Evolutionary conservation across 148 eudicot species (phyloP).

Genomic region (Mesembryanthemum crystallinum): DNA sequence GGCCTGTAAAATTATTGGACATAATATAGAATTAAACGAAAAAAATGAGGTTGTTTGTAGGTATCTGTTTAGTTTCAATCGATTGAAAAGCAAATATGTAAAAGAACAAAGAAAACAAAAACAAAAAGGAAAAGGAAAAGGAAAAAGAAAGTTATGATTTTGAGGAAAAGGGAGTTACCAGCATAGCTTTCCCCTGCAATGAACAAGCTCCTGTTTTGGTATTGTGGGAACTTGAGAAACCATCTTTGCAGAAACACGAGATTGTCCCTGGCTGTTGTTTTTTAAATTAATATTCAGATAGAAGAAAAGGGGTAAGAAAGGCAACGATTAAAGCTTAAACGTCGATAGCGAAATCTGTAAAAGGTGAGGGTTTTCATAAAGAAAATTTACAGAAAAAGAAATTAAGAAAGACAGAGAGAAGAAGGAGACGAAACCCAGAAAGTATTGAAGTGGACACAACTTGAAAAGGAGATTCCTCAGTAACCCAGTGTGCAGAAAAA

Average conservation of each 20-base stretch:
- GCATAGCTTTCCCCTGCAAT: constrained; percentile 99
- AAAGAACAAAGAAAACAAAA: too few relatives aligned
- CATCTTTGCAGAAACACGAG: constrained; percentile 81
- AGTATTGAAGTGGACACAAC: constrained; percentile 17
- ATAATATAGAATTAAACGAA: constrained; percentile 6
- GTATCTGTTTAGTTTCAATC: background rate
- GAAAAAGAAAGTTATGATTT: background rate
- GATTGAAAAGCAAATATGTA: background rate
- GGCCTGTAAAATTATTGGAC: constrained; percentile 48
- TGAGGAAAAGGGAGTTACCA: constrained; percentile 39
- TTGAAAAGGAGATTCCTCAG: constrained; percentile 11
- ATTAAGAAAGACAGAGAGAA: background rate
- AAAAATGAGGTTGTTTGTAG: background rate
- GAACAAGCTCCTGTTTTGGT: constrained; percentile 57
- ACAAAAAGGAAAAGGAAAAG: background rate
- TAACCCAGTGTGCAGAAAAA: background rate
- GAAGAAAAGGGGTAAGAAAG: background rate
- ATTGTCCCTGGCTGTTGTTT: constrained; percentile 52
- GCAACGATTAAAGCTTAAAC: background rate
- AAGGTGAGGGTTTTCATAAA: background rate
- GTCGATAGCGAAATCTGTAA: background rate
- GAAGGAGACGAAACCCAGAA: constrained; percentile 3
- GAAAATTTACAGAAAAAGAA: background rate
- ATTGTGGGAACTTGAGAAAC: constrained; percentile 86
- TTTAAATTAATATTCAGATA: background rate